Evolutionary conservation across 306 rosid genomes (phyloP).

Genomic region (Cotoneaster glaucophyllus): DNA sequence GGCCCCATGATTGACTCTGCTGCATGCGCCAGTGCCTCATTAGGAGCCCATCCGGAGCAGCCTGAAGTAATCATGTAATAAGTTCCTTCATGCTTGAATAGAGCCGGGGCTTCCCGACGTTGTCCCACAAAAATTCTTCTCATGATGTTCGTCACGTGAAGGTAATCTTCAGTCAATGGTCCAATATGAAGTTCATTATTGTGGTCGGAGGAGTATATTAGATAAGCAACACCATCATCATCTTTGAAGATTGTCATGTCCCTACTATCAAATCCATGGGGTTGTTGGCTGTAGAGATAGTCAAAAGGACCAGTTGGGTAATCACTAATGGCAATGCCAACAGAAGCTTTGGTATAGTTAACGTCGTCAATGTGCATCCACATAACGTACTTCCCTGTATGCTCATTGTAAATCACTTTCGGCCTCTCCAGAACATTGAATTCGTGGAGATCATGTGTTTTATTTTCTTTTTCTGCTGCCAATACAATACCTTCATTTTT

Average conservation of each 20-base stretch:
- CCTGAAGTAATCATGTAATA: conserved; percentile 99
- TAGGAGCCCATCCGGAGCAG: conserved; percentile 98
- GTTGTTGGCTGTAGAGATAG: conserved; percentile 80
- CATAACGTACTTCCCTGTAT: conserved; percentile 84
- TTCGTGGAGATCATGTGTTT: conserved; percentile 84
- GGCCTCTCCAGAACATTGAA: conserved; percentile 95
- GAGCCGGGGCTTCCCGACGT: conserved; percentile 93
- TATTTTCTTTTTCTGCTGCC: conserved; percentile 71
- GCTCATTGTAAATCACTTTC: conserved; percentile 80
- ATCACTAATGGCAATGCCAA: conserved; percentile 77
- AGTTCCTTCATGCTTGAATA: conserved; percentile 80
- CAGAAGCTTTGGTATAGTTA: conserved; percentile 91
- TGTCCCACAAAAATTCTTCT: conserved; percentile 80
- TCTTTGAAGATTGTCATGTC: conserved; percentile 97
- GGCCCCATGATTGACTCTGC: conserved; percentile 86
- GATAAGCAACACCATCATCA: conserved; percentile 76
- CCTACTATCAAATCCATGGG: conserved; percentile 89
- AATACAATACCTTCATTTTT: conserved; percentile 88
- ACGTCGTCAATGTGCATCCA: conserved; percentile 96
- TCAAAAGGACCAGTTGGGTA: conserved; percentile 78
- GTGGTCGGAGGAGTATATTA: conserved; percentile 89
- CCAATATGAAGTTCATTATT: conserved; percentile 95
- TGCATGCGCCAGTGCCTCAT: conserved; percentile 89
- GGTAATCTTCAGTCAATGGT: conserved; percentile 73
- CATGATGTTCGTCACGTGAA: conserved; percentile 49